phyloP scores from a whole-genome alignment of 2,329 filamentous ascomycete species.

The Colletotrichum theobromicola region DNA sequence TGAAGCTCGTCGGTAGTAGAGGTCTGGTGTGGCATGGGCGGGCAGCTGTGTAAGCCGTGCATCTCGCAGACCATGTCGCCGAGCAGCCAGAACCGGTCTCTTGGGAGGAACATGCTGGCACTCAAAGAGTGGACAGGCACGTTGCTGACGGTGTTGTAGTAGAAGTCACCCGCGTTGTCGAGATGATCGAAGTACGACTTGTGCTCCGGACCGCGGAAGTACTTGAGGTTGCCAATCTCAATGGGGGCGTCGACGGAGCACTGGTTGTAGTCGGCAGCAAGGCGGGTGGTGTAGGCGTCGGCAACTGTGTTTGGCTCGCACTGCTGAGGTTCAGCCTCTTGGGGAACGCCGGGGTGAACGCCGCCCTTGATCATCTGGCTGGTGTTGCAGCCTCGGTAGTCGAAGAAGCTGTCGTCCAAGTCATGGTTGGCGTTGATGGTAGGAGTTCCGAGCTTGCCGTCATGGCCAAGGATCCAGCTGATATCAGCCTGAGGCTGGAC shows the following conservation, averaged over 20 bases:
- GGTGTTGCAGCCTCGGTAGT: neutral
- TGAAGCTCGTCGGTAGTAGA: neutral
- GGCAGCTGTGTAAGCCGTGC: conserved; percentile 21
- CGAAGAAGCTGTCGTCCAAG: neutral
- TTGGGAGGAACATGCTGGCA: conserved; percentile 57
- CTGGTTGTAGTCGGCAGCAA: conserved; percentile 49
- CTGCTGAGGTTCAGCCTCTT: conserved; percentile 1
- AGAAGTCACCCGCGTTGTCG: conserved; percentile 53
- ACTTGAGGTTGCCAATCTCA: conserved; percentile 56
- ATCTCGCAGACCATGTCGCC: conserved; percentile 27
- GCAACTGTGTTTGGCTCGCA: conserved; percentile 22
- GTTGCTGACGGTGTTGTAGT: conserved; percentile 51
- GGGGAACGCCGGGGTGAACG: conserved; percentile 21
- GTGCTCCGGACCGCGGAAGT: conserved; percentile 55
- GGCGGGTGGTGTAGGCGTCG: conserved; percentile 33
- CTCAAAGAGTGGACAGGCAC: conserved; percentile 59
- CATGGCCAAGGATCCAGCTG: conserved; percentile 48
- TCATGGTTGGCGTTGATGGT: neutral
- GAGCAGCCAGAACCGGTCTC: conserved; percentile 48
- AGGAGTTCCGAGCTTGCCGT: neutral
- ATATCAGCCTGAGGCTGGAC: conserved; percentile 54
- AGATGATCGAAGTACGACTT: conserved; percentile 54
- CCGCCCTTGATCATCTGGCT: conserved; percentile 16
- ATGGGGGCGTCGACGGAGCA: conserved; percentile 59
- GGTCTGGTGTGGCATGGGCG: neutral